Evolutionary conservation across 139 green algal genomes (phyloP).

Genomic region (Chlorella vulgaris): DNA sequence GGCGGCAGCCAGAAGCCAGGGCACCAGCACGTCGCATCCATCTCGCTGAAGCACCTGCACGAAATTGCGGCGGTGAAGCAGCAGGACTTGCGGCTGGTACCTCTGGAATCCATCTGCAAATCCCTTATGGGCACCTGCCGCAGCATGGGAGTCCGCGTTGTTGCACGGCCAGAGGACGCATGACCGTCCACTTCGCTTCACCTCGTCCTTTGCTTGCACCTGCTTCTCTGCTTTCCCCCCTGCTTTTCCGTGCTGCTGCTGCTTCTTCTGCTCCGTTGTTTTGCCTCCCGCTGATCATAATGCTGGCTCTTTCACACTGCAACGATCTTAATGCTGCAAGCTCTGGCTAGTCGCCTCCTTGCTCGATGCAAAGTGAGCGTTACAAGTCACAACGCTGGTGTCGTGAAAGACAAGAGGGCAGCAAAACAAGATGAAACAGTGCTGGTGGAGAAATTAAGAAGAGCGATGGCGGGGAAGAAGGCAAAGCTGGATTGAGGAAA

Average conservation of each 20-base stretch:
- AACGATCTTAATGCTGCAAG: no score
- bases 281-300: no score
- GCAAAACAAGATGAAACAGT: not conserved
- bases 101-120: slow-evolving; percentile 76
- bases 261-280: not conserved
- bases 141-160: slow-evolving; percentile 92
- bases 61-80: slow-evolving; percentile 92
- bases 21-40: slow-evolving; percentile 71
- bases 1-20: slow-evolving; percentile 74
- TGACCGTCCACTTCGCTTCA: slow-evolving; percentile 16
- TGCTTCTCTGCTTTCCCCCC: not conserved
- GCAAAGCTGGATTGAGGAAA: not conserved
- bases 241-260: not conserved
- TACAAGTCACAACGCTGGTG: no score
- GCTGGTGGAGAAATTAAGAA: not conserved
- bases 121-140: slow-evolving; percentile 80
- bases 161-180: slow-evolving; percentile 67
- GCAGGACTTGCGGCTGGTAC: slow-evolving; percentile 71
- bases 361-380: no score
- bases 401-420: no score
- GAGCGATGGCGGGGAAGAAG: not conserved
- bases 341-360: no score
- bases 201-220: not conserved
- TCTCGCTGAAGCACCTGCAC: slow-evolving; percentile 94
- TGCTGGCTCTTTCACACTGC: no score